These are phyloP conservation scores for Agaricus blazei DNA, from an alignment of 768 basidiomycete species.

Conservation along the genomic window DNA sequence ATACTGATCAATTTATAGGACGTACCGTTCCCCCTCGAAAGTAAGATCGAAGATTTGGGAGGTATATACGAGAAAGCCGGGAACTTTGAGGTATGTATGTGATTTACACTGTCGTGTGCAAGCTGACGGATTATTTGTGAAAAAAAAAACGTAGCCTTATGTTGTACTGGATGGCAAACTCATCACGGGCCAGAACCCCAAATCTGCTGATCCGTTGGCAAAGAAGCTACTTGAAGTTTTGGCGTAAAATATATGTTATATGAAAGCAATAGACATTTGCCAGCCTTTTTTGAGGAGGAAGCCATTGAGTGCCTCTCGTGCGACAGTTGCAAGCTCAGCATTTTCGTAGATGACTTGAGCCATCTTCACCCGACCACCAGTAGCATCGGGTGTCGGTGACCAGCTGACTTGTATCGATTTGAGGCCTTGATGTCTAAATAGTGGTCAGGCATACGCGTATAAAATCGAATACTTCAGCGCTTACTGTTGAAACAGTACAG, in stretches of 20 bases:
- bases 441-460: not conserved
- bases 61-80: constrained; percentile 58
- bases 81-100: constrained; percentile 45
- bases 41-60: constrained; percentile 57
- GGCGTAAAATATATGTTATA: constrained; percentile 23
- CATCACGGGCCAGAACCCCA: constrained; percentile 74
- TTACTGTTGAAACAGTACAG: constrained; percentile 88
- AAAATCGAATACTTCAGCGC: constrained; percentile 25
- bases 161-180: constrained; percentile 56
- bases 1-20: constrained; percentile 23
- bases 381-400: constrained; percentile 63
- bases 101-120: not conserved
- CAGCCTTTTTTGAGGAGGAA: constrained; percentile 85
- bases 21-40: constrained; percentile 73
- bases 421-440: constrained; percentile 77
- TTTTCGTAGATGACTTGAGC: constrained; percentile 79
- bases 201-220: constrained; percentile 37
- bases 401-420: constrained; percentile 62
- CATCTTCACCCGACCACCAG: constrained; percentile 67
- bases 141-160: constrained; percentile 28
- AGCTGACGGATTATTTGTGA: not conserved
- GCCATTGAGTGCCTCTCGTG: constrained; percentile 79
- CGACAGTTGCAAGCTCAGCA: constrained; percentile 65
- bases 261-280: constrained; percentile 76
- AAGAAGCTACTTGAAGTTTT: constrained; percentile 10